Conservation (phyloP, 2,329 filamentous ascomycete genomes). For the Fusarium goolgardi region DNA sequence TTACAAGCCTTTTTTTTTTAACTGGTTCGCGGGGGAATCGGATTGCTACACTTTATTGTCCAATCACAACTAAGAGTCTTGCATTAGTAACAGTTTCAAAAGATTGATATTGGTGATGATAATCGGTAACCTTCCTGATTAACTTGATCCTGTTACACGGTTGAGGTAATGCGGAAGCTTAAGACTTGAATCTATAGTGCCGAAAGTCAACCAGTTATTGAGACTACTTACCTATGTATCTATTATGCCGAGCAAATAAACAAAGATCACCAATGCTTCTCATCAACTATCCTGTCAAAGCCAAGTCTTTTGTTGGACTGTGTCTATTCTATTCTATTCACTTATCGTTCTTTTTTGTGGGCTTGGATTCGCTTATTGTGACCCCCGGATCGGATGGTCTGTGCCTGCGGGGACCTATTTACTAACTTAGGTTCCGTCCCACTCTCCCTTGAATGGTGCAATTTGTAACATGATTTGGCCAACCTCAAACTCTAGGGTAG, state of each 20-base stretch:
- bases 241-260: neutral
- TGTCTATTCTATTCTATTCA: constrained; percentile 10
- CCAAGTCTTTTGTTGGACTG: neutral
- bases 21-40: constrained; percentile 1
- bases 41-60: constrained; percentile 6
- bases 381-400: constrained; percentile 38
- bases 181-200: no score
- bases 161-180: neutral
- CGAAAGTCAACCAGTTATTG: neutral
- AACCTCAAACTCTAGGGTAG: constrained; percentile 7
- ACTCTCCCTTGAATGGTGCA: constrained; percentile 25
- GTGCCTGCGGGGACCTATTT: constrained; percentile 23
- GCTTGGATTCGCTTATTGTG: constrained; percentile 32
- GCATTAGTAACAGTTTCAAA: constrained; percentile 17
- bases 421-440: constrained; percentile 2
- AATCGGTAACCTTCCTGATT: constrained; percentile 5
- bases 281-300: neutral
- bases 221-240: neutral
- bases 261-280: neutral
- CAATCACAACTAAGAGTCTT: neutral
- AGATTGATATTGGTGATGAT: constrained; percentile 6
- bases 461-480: neutral
- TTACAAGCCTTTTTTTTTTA: neutral
- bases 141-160: neutral
- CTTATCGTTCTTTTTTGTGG: constrained; percentile 37